Base-by-base conservation (phyloP, 2,329 filamentous ascomycete species). In the Colletotrichum plurivorum region DNA sequence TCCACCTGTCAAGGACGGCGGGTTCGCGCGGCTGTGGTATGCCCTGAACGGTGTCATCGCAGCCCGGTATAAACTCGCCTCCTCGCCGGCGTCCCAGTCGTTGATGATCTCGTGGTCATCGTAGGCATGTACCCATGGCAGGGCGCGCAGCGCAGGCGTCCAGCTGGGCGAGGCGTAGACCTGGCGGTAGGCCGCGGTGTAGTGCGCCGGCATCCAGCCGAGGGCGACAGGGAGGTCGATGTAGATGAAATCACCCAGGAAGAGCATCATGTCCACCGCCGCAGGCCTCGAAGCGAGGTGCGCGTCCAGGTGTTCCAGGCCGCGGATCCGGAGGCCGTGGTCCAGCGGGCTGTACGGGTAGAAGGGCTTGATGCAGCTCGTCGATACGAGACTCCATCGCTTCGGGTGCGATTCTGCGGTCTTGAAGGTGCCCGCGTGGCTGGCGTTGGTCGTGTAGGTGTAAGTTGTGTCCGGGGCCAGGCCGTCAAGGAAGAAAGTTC, bases 101-200 rank as follows among this genome's bases (percentile, higher is more conserved):
- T 93, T 93, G 13, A 85, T 85, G 58, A 93, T 92, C 75, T 93
- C 90, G 71, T 93, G 90, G 75, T 93, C 90, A 73, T 93, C 90
- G 20, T 92, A 86, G 7, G 90, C 90, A 74, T 93, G 90, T 10
- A 92, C 85, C 90, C 90, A 93, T 4, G 90, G 90, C 0, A 92
- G 79, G 12, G 84, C 78, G 16, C 82, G 74, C 12, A 73, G 59
- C 6, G 66, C 62, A 2, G 66, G 22, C 5, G 73, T 68, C 90
- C 90, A 93, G 55, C 90, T 90, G 1, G 90, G 90, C 1, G 89
- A 91, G 0, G 89, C 86, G 73, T 93, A 93, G 20, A 92, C 86
- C 71, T 90, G 89, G 41, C 90, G 85, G 74, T 93, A 93, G 72
- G 69, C 65, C 18, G 20, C 62, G n/a, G 53, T 58, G 58, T 74